Evolutionary conservation across 2,329 filamentous ascomycete genomes (phyloP), one percentile per base, ranked within the genome.

Genomic region (Pezicula neosporulosa): DNA sequence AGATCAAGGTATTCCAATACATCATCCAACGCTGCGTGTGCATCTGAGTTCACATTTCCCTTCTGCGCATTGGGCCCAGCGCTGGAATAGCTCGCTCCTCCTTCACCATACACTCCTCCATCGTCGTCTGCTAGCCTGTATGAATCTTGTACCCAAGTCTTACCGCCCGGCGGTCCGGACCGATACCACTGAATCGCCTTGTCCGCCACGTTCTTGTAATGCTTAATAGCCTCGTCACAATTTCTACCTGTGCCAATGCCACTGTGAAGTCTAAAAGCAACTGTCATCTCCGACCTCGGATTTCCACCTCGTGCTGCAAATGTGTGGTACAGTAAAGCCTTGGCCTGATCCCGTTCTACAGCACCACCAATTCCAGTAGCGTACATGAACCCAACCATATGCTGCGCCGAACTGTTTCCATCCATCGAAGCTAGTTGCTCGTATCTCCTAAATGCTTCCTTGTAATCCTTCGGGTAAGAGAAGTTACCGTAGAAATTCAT

Each of bases 401-500:
- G 87, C 68, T 97, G 90, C 1, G 94, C 94, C 12, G 93, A 96
- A 58, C 83, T 87, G 69, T 99, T 97, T 42, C 93, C 94, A 58
- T 87, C 81, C 53, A 86, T 68, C 16, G 79, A 77, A 3, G 93
- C 90, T 49, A 99, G 78, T 55, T 85, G 78, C 56, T 88, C 77
- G 70, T 97, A 99, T 72, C 90, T 81, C 58, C 81, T 77, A 66
- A 96, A 96, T 0, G 94, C 90, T 44, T 82, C 77, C 30, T 81
- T 76, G 60, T 96, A 90, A 66, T 97, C 85, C 57, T 86, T 81
- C 2, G 93, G 92, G 63, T 97, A 81, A 19, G 89, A 88, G 70
- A 87, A 96, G 70, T 97, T 97, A 66, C 94, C 94, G 63, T 94
- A 91, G 70, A 97, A 97, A 74, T 95, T 96, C 79, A 99, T 86